phyloP scores from a whole-genome alignment of 2,329 filamentous ascomycete species.

The Colletotrichum ledebouriae region DNA sequence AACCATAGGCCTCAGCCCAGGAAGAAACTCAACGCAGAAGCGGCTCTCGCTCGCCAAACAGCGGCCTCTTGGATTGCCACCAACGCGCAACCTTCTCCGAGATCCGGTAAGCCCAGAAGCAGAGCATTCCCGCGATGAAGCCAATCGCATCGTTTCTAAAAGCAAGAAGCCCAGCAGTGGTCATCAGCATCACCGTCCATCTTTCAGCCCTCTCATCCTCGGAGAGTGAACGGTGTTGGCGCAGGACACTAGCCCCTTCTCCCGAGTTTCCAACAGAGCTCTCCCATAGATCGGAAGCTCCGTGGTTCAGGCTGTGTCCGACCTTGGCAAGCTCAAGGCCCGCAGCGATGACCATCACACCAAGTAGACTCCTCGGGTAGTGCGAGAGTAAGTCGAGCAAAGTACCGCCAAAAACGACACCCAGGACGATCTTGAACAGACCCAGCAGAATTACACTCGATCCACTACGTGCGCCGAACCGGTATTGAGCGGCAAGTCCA shows the following conservation, averaged over 20 bases:
- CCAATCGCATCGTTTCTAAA: conserved; percentile 93
- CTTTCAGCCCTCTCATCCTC: conserved; percentile 79
- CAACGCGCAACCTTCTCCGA: conserved; percentile 59
- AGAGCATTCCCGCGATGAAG: conserved; percentile 84
- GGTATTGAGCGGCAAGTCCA: conserved; percentile 89
- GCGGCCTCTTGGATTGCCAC: conserved; percentile 48
- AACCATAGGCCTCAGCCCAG: too few relatives aligned
- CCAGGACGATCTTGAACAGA: conserved; percentile 79
- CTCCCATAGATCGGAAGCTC: conserved; percentile 72
- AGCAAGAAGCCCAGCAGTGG: conserved; percentile 82
- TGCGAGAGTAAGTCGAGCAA: conserved; percentile 77
- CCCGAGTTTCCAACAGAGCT: conserved; percentile 58
- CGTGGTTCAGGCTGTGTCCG: conserved; percentile 85
- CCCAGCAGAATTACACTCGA: conserved; percentile 87
- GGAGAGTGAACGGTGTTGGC: conserved; percentile 66
- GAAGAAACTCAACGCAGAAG: conserved; percentile 42
- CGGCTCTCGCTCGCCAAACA: conserved; percentile 49
- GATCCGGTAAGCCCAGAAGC: conserved; percentile 76
- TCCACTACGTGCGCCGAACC: conserved; percentile 91
- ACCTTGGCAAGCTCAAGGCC: conserved; percentile 90
- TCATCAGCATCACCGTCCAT: conserved; percentile 93
- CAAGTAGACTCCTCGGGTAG: conserved; percentile 84
- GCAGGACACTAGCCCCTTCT: conserved; percentile 49
- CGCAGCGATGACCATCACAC: conserved; percentile 90
- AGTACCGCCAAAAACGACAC: conserved; percentile 79